phyloP scores from a whole-genome alignment of 192 early-diverging fungal species.

The Entrophospora sp. region DNA sequence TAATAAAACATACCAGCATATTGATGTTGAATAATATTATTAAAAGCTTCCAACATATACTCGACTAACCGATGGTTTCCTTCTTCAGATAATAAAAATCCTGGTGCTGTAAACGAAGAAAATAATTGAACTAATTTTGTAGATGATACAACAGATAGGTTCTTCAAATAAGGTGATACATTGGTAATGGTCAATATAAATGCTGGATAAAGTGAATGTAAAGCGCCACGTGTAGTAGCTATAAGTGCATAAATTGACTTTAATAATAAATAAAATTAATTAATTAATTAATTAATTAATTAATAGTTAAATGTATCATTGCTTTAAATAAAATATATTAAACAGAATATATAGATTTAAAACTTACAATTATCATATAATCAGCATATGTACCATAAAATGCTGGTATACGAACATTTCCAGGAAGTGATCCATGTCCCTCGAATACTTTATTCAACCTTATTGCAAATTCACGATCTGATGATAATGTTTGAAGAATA shows the following conservation, averaged over 20 bases:
- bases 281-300: background rate
- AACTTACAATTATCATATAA: slow-evolving; percentile 66
- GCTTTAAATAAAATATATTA: background rate
- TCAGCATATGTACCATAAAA: slow-evolving; percentile 66
- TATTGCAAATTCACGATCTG: slow-evolving; percentile 54
- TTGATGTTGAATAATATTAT: slow-evolving; percentile 82
- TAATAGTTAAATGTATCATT: background rate
- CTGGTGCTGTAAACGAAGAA: slow-evolving; percentile 64
- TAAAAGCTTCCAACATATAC: slow-evolving; percentile 72
- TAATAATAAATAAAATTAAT: background rate
- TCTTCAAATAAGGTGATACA: slow-evolving; percentile 72
- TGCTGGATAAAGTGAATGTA: slow-evolving; percentile 66
- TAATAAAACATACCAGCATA: slow-evolving; percentile 41
- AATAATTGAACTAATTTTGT: slow-evolving; percentile 70
- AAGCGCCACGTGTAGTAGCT: slow-evolving; percentile 57
- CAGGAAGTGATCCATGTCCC: slow-evolving; percentile 46
- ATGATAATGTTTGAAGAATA: slow-evolving; percentile 64
- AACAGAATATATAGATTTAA: background rate
- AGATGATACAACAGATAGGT: slow-evolving; percentile 57
- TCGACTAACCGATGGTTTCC: slow-evolving; percentile 64
- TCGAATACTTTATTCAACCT: slow-evolving; percentile 59
- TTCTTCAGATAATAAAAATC: slow-evolving; percentile 73
- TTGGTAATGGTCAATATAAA: slow-evolving; percentile 74
- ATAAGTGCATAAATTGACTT: slow-evolving; percentile 70
- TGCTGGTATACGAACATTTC: slow-evolving; percentile 49